Base-by-base conservation (phyloP, 345 rosid genomes). In the Toxicodendron radicans region DNA sequence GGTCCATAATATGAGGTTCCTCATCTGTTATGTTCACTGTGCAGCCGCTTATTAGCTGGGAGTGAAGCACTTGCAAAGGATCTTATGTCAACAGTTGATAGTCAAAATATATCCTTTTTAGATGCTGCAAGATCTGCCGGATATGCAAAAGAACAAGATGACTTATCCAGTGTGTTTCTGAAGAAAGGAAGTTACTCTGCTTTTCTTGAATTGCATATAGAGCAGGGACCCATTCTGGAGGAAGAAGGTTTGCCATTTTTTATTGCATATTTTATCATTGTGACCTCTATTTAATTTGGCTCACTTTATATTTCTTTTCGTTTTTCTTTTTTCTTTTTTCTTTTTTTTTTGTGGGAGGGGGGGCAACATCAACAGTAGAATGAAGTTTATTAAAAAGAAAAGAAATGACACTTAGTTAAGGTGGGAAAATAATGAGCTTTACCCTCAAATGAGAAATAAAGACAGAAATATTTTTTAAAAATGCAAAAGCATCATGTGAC, bases 211-310 rank as follows among this genome's bases (percentile, higher is more conserved):
- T 80, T 95, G 86, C 97, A 95, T 79, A 95, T 95, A 68, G 97
- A 95, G 87, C 97, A 95, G 87, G 99, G 97, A 18, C 94, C 97
- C 38, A 88, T 88, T 73, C 88, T 95, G 7, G 99, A 95, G 79
- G 90, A 87, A 7, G 92, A 91, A 90, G 97, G 99, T 91, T 48
- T 58, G 53, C 68, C 52, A n/a, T 60, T 76, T 76, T 73, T 73
- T 41, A 10, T 10, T 64, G 17, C 56, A 67, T 53, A 41, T 58
- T 56, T 33, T 62, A 64, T 54, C 54, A 46, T 14, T 14, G 11
- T 68, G 56, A 21, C 11, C 9, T 48, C 23, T 30, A 27, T 67
- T 66, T 9, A 64, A 11, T 7, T 41, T 18, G 13, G 43, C 24
- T 11, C 43, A 38, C 43, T 38, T 38, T 27, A 27, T 27, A 27